A percentile compares a stretch with the other conserved stretches of the same genome.
These are phyloP conservation scores for Hypoxylon sp. DNA, from an alignment of 2,329 filamentous ascomycete genomes.

Conservation along the genomic window DNA sequence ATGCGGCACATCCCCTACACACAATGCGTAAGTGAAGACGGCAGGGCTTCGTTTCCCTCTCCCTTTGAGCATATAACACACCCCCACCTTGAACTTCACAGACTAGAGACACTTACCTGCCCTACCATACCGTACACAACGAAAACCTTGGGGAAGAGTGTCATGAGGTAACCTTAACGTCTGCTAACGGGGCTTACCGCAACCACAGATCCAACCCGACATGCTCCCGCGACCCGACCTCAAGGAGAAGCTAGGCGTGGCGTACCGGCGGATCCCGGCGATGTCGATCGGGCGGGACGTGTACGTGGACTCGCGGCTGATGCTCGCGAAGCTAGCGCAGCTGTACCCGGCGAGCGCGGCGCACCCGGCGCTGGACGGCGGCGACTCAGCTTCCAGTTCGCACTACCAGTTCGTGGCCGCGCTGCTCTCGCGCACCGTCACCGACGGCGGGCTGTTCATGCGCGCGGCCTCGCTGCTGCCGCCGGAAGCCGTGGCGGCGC, in stretches of 20 bases:
- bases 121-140: not conserved
- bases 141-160: no score
- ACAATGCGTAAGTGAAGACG: slow-evolving; percentile 1
- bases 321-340: slow-evolving; percentile 69
- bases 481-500: slow-evolving; percentile 60
- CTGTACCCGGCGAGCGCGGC: slow-evolving; percentile 56
- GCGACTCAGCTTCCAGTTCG: not conserved
- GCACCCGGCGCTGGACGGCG: slow-evolving; percentile 47
- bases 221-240: slow-evolving; percentile 73
- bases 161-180: not conserved
- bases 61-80: not conserved
- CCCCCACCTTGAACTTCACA: not conserved
- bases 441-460: slow-evolving; percentile 65
- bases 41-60: not conserved
- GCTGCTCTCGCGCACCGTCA: slow-evolving; percentile 63
- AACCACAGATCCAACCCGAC: slow-evolving; percentile 67
- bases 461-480: slow-evolving; percentile 65
- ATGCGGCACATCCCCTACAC: slow-evolving; percentile 2
- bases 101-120: not conserved
- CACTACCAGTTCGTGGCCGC: slow-evolving; percentile 50
- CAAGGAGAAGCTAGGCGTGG: slow-evolving; percentile 61
- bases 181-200: not conserved
- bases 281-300: slow-evolving; percentile 71
- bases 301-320: slow-evolving; percentile 74
- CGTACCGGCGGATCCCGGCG: slow-evolving; percentile 74